Evolutionary conservation across 148 eudicot species (phyloP).

Genomic region (Suaeda aralocaspica): DNA sequence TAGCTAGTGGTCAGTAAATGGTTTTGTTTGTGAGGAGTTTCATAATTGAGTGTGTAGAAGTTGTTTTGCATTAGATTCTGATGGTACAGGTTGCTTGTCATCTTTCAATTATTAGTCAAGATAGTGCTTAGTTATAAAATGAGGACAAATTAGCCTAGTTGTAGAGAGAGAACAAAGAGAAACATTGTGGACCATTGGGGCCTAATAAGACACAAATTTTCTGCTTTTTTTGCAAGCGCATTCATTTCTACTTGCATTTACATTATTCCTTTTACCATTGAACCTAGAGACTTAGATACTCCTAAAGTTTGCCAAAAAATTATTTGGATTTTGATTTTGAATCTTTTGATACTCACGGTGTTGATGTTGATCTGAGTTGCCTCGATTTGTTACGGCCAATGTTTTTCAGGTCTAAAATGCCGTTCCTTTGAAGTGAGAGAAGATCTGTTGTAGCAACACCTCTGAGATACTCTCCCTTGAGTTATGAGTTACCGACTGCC

Average conservation of each 20-base stretch:
- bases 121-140: conserved; percentile 1
- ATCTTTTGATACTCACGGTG: not conserved
- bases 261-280: not conserved
- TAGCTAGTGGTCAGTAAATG: not conserved
- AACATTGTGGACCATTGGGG: conserved; percentile 19
- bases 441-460: conserved; percentile 12
- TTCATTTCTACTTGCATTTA: not conserved
- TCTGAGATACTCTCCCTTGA: not conserved
- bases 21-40: not conserved
- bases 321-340: not conserved
- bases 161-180: not conserved
- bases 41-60: not conserved
- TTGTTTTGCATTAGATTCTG: conserved; percentile 12
- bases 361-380: not conserved
- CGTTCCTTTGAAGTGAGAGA: conserved; percentile 1
- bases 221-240: not conserved
- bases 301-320: not conserved
- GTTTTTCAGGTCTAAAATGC: conserved; percentile 24
- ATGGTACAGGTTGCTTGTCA: conserved; percentile 8
- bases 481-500: conserved; percentile 5
- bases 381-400: not conserved
- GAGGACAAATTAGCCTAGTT: conserved; percentile 16
- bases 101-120: conserved; percentile 8
- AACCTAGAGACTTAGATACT: not conserved
- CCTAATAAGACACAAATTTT: not conserved